A percentile compares a stretch with the other conserved stretches of the same genome.
phyloP scores from a whole-genome alignment of 1,284 basidiomycete genomes.

The Boletus calvinii region DNA sequence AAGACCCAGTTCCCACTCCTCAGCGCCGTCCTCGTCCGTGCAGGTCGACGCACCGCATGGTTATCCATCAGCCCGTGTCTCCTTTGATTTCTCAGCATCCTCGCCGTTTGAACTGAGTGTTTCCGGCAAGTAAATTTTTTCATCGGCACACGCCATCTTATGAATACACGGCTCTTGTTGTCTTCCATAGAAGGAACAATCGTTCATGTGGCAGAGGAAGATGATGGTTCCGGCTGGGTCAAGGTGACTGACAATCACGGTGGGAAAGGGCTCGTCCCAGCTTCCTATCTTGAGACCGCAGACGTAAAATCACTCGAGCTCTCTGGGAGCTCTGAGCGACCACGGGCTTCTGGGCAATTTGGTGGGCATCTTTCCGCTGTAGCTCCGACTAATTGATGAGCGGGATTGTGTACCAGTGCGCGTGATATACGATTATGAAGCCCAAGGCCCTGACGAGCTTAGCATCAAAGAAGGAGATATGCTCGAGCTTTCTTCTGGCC shows the following conservation, averaged over 20 bases:
- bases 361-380: conserved; percentile 38
- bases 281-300: conserved; percentile 62
- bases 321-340: conserved; percentile 14
- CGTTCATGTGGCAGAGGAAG: conserved; percentile 67
- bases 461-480: conserved; percentile 57
- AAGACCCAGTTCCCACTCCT: conserved; percentile 18
- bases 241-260: conserved; percentile 63
- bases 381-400: conserved; percentile 6
- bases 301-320: conserved; percentile 25
- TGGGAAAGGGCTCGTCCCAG: conserved; percentile 72
- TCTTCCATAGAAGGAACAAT: conserved; percentile 50
- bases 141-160: conserved; percentile 3
- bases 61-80: conserved; percentile 53
- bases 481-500: conserved; percentile 62
- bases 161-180: conserved; percentile 18
- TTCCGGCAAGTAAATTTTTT: conserved; percentile 45
- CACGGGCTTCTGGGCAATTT: conserved; percentile 42
- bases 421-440: conserved; percentile 66
- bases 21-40: conserved; percentile 57
- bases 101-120: conserved; percentile 75
- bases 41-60: conserved; percentile 38
- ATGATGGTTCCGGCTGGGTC: conserved; percentile 86
- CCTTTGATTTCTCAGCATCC: conserved; percentile 69
- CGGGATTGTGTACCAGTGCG: conserved; percentile 47
- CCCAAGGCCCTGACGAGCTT: conserved; percentile 71